Evolutionary conservation across 306 rosid genomes (phyloP).

Genomic region (Luffa aegyptiaca): DNA sequence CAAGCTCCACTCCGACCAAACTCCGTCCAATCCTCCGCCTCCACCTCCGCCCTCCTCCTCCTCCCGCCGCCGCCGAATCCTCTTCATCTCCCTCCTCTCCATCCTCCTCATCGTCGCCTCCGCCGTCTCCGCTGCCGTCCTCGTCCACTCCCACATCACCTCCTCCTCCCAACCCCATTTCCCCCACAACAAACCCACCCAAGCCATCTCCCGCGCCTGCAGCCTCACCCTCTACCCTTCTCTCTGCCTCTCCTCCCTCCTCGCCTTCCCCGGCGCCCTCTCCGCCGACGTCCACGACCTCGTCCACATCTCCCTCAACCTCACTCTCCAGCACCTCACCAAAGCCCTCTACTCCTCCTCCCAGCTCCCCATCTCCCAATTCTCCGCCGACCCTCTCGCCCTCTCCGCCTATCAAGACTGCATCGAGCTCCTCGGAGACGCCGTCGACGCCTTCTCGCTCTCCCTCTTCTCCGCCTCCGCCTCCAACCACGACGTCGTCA

Average conservation of each 20-base stretch:
- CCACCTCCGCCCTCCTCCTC: background rate
- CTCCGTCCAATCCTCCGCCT: background rate
- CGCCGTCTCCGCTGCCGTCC: background rate
- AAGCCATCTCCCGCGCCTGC: constrained; percentile 10
- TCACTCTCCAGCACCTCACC: constrained; percentile 58
- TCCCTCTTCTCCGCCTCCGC: constrained; percentile 32
- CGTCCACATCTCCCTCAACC: constrained; percentile 77
- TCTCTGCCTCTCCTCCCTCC: background rate
- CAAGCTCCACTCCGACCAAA: no score
- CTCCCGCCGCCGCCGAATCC: background rate
- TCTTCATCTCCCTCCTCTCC: background rate
- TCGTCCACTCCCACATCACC: background rate
- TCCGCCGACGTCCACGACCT: constrained; percentile 62
- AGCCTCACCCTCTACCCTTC: background rate
- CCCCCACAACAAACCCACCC: background rate
- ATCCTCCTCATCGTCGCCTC: background rate
- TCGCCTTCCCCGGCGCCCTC: constrained; percentile 22
- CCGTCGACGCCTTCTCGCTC: constrained; percentile 50
- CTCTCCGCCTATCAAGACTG: constrained; percentile 69
- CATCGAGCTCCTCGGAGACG: constrained; percentile 75
- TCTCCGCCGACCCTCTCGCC: constrained; percentile 28
- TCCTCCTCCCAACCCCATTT: background rate
- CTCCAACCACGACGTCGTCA: constrained; percentile 42
- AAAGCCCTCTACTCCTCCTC: constrained; percentile 54
- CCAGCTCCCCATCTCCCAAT: constrained; percentile 23